Conservation (phyloP, 768 basidiomycete genomes). For the Boletus subparvulus region DNA sequence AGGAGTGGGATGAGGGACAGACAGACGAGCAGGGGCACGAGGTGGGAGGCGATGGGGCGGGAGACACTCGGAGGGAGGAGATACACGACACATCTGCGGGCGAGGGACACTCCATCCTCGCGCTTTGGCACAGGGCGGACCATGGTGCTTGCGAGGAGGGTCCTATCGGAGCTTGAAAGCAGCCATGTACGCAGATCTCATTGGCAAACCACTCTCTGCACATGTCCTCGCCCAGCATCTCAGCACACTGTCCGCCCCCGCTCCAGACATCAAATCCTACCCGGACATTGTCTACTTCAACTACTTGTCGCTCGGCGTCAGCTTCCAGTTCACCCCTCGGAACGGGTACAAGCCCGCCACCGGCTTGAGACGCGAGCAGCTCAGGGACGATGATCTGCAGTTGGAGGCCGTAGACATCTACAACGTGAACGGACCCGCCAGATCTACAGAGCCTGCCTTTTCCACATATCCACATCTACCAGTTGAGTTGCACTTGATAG, state of each 20-base stretch:
- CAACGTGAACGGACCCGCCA: conserved; percentile 50
- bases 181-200: conserved; percentile 32
- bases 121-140: conserved; percentile 21
- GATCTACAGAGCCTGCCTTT: conserved; percentile 53
- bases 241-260: conserved; percentile 31
- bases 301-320: conserved; percentile 76
- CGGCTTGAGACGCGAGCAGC: conserved; percentile 44
- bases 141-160: conserved; percentile 18
- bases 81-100: conserved; percentile 2
- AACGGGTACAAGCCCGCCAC: conserved; percentile 59
- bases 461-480: conserved; percentile 58
- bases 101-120: conserved; percentile 2
- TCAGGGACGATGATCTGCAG: conserved; percentile 50
- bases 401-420: conserved; percentile 83
- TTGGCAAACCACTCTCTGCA: conserved; percentile 55
- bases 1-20: conserved; percentile 61
- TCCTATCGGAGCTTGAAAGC: conserved; percentile 25
- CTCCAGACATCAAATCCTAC: conserved; percentile 74
- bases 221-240: conserved; percentile 45
- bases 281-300: conserved; percentile 86
- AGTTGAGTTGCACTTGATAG: conserved; percentile 43
- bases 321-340: conserved; percentile 70
- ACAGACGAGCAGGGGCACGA: conserved; percentile 67
- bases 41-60: conserved; percentile 49
- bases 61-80: conserved; percentile 13